phyloP scores from a whole-genome alignment of 1,284 basidiomycete genomes.

The Mycosarcoma maydis region DNA sequence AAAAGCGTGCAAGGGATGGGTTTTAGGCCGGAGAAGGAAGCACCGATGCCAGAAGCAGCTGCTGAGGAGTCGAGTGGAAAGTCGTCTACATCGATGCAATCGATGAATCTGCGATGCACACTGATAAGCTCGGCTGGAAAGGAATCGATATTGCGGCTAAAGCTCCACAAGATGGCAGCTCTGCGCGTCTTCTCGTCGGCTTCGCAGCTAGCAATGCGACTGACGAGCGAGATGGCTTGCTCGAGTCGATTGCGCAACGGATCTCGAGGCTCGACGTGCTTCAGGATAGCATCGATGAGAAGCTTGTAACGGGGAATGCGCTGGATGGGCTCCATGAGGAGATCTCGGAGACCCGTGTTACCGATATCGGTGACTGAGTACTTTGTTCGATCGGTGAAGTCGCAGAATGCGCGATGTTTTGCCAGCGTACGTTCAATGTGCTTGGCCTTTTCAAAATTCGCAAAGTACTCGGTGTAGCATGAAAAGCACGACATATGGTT shows the following conservation, averaged over 20 bases:
- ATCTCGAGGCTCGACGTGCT: slow-evolving; percentile 52
- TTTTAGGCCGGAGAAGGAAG: slow-evolving; percentile 27
- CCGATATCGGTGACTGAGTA: slow-evolving; percentile 82
- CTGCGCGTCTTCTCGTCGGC: slow-evolving; percentile 88
- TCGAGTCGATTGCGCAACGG: slow-evolving; percentile 73
- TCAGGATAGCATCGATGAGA: slow-evolving; percentile 75
- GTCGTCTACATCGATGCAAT: slow-evolving; percentile 94
- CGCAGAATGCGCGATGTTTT: slow-evolving; percentile 80
- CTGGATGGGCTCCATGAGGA: slow-evolving; percentile 99
- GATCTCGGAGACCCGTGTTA: slow-evolving; percentile 82
- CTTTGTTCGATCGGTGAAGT: slow-evolving; percentile 80
- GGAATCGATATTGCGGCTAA: slow-evolving; percentile 84
- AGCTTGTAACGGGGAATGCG: slow-evolving; percentile 95
- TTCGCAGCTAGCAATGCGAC: slow-evolving; percentile 90
- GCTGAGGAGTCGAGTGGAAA: slow-evolving; percentile 33
- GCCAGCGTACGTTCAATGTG: slow-evolving; percentile 84
- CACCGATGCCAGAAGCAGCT: slow-evolving; percentile 21
- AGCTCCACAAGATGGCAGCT: slow-evolving; percentile 86
- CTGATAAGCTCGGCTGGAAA: slow-evolving; percentile 75
- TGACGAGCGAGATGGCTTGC: slow-evolving; percentile 87
- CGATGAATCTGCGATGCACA: slow-evolving; percentile 85
- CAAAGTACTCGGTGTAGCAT: slow-evolving; percentile 88
- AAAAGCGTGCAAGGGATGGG: slow-evolving; percentile 85
- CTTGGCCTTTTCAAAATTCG: slow-evolving; percentile 92
- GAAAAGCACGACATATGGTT: slow-evolving; percentile 74